Evolutionary conservation across 2,329 filamentous ascomycete genomes (phyloP).

Genomic region (Alternaria viburni): DNA sequence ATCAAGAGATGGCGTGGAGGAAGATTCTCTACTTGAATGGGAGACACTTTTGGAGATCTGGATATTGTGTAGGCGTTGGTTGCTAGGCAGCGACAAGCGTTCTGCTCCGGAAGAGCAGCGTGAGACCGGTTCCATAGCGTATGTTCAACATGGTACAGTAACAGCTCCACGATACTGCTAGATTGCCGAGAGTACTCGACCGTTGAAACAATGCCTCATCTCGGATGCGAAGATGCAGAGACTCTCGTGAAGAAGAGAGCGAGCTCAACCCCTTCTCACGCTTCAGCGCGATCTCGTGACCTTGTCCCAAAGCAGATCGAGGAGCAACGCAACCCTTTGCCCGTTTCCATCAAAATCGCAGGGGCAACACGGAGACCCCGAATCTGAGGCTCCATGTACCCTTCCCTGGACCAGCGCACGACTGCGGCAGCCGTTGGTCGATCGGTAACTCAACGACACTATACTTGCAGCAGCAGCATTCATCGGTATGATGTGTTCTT

Average conservation of each 20-base stretch:
- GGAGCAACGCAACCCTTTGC: not conserved
- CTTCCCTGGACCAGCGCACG: slow-evolving; percentile 8
- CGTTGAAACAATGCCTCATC: not conserved
- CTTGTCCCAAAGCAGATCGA: not conserved
- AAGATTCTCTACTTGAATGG: not conserved
- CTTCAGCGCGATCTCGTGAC: not conserved
- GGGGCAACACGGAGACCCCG: slow-evolving; percentile 22
- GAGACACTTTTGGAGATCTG: not conserved
- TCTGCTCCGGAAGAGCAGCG: not conserved
- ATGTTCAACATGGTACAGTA: slow-evolving; percentile 25
- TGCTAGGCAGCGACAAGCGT: not conserved
- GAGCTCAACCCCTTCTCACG: not conserved
- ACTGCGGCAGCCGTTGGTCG: slow-evolving; percentile 17
- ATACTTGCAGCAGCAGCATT: slow-evolving; percentile 1
- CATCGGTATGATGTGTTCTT: slow-evolving; percentile 4
- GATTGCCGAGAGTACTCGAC: not conserved
- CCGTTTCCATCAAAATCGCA: not conserved
- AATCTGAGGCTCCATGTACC: slow-evolving; percentile 7
- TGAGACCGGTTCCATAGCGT: slow-evolving; percentile 10
- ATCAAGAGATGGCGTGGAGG: not conserved
- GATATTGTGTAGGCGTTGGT: not conserved
- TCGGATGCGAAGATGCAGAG: not conserved
- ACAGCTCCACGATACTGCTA: slow-evolving; percentile 4
- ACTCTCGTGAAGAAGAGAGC: not conserved
- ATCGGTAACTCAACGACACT: slow-evolving; percentile 11